These are phyloP conservation scores for Biscogniauxia marginata DNA, from an alignment of 2,329 filamentous ascomycete genomes.

Conservation along the genomic window DNA sequence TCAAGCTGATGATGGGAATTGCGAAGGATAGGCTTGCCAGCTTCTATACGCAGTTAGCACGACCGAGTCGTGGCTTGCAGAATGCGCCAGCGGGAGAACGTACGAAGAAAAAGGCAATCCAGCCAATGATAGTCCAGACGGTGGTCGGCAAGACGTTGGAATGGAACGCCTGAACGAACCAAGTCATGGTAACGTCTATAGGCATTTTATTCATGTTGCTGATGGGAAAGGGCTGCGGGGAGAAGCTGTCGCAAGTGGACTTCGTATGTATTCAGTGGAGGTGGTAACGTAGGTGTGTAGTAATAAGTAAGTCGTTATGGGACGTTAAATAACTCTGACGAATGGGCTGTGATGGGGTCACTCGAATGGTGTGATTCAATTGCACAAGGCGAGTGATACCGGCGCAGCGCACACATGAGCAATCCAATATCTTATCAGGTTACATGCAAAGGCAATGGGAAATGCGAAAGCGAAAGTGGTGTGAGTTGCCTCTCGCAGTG, in stretches of 20 bases:
- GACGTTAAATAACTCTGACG: background rate
- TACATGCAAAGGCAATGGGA: too few species aligned
- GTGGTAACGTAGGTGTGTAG: too few species aligned
- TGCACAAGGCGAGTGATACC: background rate
- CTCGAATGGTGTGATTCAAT: background rate
- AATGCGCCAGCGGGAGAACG: constrained; percentile 11
- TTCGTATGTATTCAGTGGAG: too few species aligned
- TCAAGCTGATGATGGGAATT: constrained; percentile 45
- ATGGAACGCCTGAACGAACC: constrained; percentile 22
- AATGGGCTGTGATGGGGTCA: background rate
- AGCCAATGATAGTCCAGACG: constrained; percentile 29
- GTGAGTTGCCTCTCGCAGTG: too few species aligned
- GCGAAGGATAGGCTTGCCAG: constrained; percentile 42
- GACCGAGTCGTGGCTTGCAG: background rate
- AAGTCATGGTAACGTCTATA: constrained; percentile 20
- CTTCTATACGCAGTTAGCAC: constrained; percentile 23
- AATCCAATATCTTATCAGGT: too few species aligned
- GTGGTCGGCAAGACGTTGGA: constrained; percentile 13
- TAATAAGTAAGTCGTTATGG: background rate
- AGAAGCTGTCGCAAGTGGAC: too few species aligned
- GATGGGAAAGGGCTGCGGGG: background rate
- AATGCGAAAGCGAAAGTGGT: too few species aligned
- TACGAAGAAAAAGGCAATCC: constrained; percentile 35
- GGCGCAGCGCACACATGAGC: too few species aligned
- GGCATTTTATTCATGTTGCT: constrained; percentile 20